Conservation (phyloP, 1,284 basidiomycete genomes). For the Ustilago curta region DNA sequence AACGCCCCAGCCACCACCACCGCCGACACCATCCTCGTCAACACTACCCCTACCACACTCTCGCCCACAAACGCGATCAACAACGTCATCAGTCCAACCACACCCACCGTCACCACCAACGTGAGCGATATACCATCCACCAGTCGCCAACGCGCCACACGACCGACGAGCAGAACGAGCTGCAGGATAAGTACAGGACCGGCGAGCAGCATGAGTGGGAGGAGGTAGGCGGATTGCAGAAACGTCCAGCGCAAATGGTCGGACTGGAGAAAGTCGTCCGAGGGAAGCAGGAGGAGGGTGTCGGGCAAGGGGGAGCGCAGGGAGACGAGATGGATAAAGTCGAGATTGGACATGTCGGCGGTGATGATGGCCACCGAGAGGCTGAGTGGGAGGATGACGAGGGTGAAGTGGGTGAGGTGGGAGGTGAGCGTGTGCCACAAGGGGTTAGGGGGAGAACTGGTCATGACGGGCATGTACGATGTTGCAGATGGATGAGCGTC, state of each 20-base stretch:
- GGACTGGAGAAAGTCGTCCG: constrained; percentile 14
- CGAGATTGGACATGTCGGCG: constrained; percentile 31
- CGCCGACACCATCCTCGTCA: constrained; percentile 15
- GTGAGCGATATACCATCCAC: constrained; percentile 2
- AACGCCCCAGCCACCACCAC: constrained; percentile 12
- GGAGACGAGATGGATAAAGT: constrained; percentile 24
- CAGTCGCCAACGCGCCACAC: background rate
- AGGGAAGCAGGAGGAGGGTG: background rate
- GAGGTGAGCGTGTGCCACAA: background rate
- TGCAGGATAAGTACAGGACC: constrained; percentile 18
- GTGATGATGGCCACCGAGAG: constrained; percentile 22
- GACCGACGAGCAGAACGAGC: constrained; percentile 22
- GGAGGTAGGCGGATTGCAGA: constrained; percentile 23
- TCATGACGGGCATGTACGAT: background rate
- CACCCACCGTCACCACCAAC: background rate
- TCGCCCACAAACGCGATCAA: constrained; percentile 20
- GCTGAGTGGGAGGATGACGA: constrained; percentile 18
- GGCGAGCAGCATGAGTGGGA: constrained; percentile 20
- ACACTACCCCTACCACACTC: constrained; percentile 13
- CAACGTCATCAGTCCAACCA: constrained; percentile 19
- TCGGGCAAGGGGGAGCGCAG: background rate
- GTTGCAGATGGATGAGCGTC: background rate
- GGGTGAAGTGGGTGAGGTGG: constrained; percentile 1
- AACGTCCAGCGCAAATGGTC: constrained; percentile 23
- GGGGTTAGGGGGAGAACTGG: background rate